These are phyloP conservation scores for Zygosaccharomyces sapae DNA, from an alignment of 1,139 yeast genomes.

Conservation along the genomic window DNA sequence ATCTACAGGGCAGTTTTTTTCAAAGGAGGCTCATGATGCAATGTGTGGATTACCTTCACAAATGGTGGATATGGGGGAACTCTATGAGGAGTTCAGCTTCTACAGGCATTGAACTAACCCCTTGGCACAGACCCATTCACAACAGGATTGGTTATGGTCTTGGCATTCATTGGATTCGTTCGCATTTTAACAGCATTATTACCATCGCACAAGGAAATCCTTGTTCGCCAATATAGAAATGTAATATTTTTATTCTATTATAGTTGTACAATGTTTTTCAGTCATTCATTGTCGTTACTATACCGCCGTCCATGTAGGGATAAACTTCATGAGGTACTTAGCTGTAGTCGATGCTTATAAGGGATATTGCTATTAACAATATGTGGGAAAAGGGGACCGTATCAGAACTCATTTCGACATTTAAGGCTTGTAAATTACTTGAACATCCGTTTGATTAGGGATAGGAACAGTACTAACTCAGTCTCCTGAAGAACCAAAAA, in stretches of 20 bases:
- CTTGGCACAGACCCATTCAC: too few relatives aligned
- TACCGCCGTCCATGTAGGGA: too few relatives aligned
- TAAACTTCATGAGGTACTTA: too few relatives aligned
- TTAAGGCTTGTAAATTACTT: too few relatives aligned
- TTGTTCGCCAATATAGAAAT: neutral
- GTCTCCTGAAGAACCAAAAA: too few relatives aligned
- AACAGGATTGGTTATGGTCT: neutral
- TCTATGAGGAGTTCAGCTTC: constrained; percentile 30
- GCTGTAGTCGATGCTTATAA: too few relatives aligned
- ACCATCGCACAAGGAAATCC: neutral
- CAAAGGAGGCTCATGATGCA: constrained; percentile 1
- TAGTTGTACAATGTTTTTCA: neutral
- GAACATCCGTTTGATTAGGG: too few relatives aligned
- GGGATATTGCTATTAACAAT: too few relatives aligned
- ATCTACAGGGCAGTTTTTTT: neutral
- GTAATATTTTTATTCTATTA: neutral
- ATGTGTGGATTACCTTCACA: constrained; percentile 23
- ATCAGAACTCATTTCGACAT: too few relatives aligned
- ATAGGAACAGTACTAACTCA: too few relatives aligned
- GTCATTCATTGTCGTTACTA: neutral
- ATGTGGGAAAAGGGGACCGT: too few relatives aligned
- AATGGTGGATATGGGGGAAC: constrained; percentile 21
- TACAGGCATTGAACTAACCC: constrained; percentile 17
- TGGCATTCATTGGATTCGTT: neutral
- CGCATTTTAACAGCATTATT: neutral